A percentile compares a stretch with the other conserved stretches of the same genome.
Conservation (phyloP, 352 stramenopile species). For the Globisporangium parvum region DNA sequence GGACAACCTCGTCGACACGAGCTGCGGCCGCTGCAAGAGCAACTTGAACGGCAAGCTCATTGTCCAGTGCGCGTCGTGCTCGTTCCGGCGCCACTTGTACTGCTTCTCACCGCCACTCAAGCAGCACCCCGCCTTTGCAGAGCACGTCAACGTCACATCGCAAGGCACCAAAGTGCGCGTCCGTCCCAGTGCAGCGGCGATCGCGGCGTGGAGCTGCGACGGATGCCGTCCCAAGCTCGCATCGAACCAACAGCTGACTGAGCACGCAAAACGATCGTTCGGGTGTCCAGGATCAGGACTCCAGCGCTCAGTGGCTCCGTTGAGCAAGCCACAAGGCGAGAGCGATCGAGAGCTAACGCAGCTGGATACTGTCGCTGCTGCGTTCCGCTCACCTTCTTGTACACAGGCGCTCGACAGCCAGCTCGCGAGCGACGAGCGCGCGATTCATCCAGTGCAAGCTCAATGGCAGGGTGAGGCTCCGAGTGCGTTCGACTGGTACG, state of each 20-base stretch:
- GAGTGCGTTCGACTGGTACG: slow-evolving; percentile 24
- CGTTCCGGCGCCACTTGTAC: slow-evolving; percentile 58
- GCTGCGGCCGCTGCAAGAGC: slow-evolving; percentile 50
- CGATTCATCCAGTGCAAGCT: slow-evolving; percentile 1
- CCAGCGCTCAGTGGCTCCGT: too few relatives aligned
- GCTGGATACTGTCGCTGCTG: background rate
- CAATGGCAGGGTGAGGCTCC: background rate
- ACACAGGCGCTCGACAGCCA: too few relatives aligned
- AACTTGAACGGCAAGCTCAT: slow-evolving; percentile 66
- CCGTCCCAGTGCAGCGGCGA: slow-evolving; percentile 4
- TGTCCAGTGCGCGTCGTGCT: slow-evolving; percentile 35
- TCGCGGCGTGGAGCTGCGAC: slow-evolving; percentile 25
- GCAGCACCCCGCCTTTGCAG: slow-evolving; percentile 41
- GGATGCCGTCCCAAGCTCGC: slow-evolving; percentile 10
- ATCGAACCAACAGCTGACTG: background rate
- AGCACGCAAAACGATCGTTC: background rate
- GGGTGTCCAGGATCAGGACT: too few relatives aligned
- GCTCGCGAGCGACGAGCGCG: background rate
- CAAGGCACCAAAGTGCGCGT: slow-evolving; percentile 7
- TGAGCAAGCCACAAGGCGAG: background rate
- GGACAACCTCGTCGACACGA: background rate
- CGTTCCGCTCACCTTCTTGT: too few relatives aligned
- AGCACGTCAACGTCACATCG: slow-evolving; percentile 9
- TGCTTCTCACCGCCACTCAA: slow-evolving; percentile 59
- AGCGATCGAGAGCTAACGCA: background rate